phyloP scores from a whole-genome alignment of 2,329 filamentous ascomycete genomes.

The Gaeumannomyces sp. region DNA sequence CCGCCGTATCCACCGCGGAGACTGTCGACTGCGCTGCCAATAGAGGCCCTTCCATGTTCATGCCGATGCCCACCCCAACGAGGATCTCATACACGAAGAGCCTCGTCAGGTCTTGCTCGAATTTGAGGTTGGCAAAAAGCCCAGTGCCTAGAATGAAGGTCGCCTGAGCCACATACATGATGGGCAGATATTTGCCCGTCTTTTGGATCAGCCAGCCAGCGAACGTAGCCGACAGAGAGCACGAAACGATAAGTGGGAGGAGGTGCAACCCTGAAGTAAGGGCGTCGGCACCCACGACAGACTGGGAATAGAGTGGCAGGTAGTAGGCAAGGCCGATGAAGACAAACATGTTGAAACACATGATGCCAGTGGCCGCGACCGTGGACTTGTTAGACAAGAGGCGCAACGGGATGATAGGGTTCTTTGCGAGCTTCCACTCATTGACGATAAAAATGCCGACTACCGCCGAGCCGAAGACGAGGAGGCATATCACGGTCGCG shows the following conservation, averaged over 20 bases:
- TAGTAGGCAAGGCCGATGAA: constrained; percentile 72
- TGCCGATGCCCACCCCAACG: constrained; percentile 58
- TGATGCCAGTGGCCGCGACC: constrained; percentile 45
- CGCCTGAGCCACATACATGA: constrained; percentile 53
- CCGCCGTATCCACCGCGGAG: constrained; percentile 57
- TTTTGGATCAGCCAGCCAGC: constrained; percentile 4
- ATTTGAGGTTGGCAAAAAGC: constrained; percentile 31
- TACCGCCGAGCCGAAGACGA: constrained; percentile 51
- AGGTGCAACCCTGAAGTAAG: constrained; percentile 68
- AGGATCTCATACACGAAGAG: constrained; percentile 57
- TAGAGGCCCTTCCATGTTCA: constrained; percentile 63
- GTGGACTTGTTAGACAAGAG: constrained; percentile 53
- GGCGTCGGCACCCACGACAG: constrained; percentile 46
- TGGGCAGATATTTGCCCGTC: constrained; percentile 25
- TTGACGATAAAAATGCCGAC: constrained; percentile 49
- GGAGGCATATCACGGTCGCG: constrained; percentile 53
- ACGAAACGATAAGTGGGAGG: constrained; percentile 58
- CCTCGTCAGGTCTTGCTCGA: constrained; percentile 28
- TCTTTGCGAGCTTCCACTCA: constrained; percentile 57
- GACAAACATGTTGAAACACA: constrained; percentile 43
- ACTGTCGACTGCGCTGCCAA: constrained; percentile 62
- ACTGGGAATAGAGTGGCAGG: constrained; percentile 30
- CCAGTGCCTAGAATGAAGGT: constrained; percentile 61
- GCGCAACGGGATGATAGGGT: constrained; percentile 62
- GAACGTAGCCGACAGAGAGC: background rate